A percentile compares a stretch with the other conserved stretches of the same genome.
phyloP scores from a whole-genome alignment of 2,329 filamentous ascomycete species.

The Pseudogymnoascus sp. region DNA sequence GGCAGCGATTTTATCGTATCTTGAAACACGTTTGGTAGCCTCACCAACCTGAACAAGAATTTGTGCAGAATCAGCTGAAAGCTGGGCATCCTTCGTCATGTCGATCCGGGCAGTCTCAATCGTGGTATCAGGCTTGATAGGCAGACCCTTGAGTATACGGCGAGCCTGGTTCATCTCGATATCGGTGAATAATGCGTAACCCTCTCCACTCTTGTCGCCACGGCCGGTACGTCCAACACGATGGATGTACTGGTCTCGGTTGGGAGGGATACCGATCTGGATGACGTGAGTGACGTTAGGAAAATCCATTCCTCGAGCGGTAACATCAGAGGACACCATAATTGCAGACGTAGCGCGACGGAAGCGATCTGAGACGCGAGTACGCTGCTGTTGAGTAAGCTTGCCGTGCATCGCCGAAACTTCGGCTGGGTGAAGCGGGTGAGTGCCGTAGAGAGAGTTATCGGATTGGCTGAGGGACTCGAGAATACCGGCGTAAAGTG shows the following conservation, averaged over 20 bases:
- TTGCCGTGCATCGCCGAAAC: constrained; percentile 63
- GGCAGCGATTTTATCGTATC: constrained; percentile 22
- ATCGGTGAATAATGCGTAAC: constrained; percentile 30
- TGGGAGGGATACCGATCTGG: constrained; percentile 56
- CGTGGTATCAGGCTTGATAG: constrained; percentile 22
- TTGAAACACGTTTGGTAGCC: constrained; percentile 25
- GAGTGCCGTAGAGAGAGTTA: constrained; percentile 17
- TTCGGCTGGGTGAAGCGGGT: constrained; percentile 24
- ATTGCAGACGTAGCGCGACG: constrained; percentile 51
- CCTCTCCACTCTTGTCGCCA: constrained; percentile 63
- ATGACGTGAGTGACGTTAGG: constrained; percentile 71
- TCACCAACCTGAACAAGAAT: constrained; percentile 23
- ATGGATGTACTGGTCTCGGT: constrained; percentile 66
- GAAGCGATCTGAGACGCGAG: constrained; percentile 63
- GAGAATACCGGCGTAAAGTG: constrained; percentile 52
- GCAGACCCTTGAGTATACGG: constrained; percentile 23
- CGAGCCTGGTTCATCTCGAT: constrained; percentile 19
- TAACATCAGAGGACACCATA: constrained; percentile 72
- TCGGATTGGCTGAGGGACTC: constrained; percentile 20
- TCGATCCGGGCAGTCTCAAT: constrained; percentile 25
- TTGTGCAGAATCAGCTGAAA: constrained; percentile 23
- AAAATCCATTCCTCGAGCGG: constrained; percentile 76
- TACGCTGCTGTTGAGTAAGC: constrained; percentile 61
- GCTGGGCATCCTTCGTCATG: constrained; percentile 29
- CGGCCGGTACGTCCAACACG: constrained; percentile 68